A percentile compares a stretch with the other conserved stretches of the same genome.
phyloP scores from a whole-genome alignment of 306 rosid genomes.

The Glycine latifolia region DNA sequence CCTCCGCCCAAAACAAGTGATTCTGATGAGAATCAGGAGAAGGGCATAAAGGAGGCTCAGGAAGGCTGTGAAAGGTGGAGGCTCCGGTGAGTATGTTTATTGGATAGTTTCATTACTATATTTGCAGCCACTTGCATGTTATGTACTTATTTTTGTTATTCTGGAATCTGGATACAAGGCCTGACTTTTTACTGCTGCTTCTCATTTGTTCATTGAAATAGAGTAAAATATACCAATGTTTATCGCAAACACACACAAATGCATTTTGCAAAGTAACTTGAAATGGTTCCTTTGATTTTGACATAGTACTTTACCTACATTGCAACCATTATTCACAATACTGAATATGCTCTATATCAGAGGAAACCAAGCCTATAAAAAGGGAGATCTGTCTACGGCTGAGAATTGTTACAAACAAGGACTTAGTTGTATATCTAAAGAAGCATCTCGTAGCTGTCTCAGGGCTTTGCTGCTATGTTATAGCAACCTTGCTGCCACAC shows the following conservation, averaged over 20 bases:
- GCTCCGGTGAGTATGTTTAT: slow-evolving; percentile 66
- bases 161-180: slow-evolving; percentile 1
- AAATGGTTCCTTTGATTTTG: slow-evolving; percentile 42
- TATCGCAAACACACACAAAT: slow-evolving; percentile 26
- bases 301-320: slow-evolving; percentile 30
- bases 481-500: slow-evolving; percentile 98
- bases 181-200: slow-evolving; percentile 22
- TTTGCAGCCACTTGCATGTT: slow-evolving; percentile 29
- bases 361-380: slow-evolving; percentile 91
- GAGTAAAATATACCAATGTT: not conserved
- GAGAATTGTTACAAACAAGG: slow-evolving; percentile 89
- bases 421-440: slow-evolving; percentile 64
- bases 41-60: not conserved
- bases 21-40: slow-evolving; percentile 51
- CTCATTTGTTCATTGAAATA: slow-evolving; percentile 40
- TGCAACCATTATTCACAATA: slow-evolving; percentile 31
- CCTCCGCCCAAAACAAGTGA: slow-evolving; percentile 54
- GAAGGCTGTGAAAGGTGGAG: slow-evolving; percentile 98
- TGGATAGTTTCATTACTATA: slow-evolving; percentile 33
- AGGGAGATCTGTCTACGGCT: slow-evolving; percentile 80
- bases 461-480: slow-evolving; percentile 93
- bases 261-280: slow-evolving; percentile 1
- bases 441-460: slow-evolving; percentile 78
- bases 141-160: slow-evolving; percentile 27
- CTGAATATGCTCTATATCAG: slow-evolving; percentile 62